Evolutionary conservation across 306 rosid genomes (phyloP).

Genomic region (Elaeagnus macrophylla): DNA sequence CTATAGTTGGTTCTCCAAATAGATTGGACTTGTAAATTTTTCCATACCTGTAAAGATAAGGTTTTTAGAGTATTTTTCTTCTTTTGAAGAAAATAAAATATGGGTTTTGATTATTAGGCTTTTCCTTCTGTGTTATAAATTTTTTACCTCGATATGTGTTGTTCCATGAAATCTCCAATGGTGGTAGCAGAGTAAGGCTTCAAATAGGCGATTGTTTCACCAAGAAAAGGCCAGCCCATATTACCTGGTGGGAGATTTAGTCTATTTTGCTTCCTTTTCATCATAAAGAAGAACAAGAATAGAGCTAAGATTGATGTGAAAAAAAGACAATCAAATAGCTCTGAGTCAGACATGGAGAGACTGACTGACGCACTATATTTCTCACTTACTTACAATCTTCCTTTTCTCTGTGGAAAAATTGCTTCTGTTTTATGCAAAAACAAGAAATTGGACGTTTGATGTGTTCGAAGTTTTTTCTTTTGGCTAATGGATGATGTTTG

Average conservation of each 20-base stretch:
- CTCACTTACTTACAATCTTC: background rate
- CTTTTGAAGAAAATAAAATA: background rate
- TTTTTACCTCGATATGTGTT: conserved; percentile 66
- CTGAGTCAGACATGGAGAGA: conserved; percentile 56
- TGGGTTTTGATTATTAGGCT: conserved; percentile 5
- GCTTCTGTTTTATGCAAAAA: conserved; percentile 12
- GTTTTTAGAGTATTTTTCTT: background rate
- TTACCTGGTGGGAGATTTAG: conserved; percentile 80
- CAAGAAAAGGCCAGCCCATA: conserved; percentile 94
- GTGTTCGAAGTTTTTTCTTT: conserved; percentile 1
- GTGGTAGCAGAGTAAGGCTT: conserved; percentile 78
- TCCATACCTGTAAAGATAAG: conserved; percentile 50
- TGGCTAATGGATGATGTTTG: background rate
- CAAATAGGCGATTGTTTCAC: conserved; percentile 71
- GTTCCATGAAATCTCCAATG: conserved; percentile 70
- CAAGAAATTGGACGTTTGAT: conserved; percentile 3
- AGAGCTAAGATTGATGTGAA: conserved; percentile 53
- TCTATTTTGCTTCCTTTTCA: conserved; percentile 43
- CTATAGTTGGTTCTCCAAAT: conserved; percentile 85
- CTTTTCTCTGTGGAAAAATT: background rate
- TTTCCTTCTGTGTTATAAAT: background rate
- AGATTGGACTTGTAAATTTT: conserved; percentile 76
- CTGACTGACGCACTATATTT: conserved; percentile 15
- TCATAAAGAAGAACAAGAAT: conserved; percentile 43
- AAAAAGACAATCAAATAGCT: conserved; percentile 39